Evolutionary conservation across 768 basidiomycete genomes (phyloP), one percentile per base, ranked within the genome.

Genomic region (Amanita rubescens): DNA sequence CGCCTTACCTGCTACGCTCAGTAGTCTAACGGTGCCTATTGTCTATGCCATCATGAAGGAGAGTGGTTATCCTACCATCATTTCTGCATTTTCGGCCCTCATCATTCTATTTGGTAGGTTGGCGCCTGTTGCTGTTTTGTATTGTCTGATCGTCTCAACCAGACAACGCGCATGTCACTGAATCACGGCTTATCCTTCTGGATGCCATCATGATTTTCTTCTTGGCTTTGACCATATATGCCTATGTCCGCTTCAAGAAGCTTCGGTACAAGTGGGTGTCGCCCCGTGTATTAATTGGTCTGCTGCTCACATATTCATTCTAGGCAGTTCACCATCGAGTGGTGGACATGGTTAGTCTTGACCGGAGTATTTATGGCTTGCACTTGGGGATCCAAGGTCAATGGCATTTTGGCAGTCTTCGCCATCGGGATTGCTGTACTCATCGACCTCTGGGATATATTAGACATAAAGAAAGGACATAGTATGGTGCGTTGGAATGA

Each of bases 1-100:
- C 37, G 85, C 90, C 5, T 79, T 98, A 17, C 93, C 94, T 5
- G 96, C 95, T 3, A 80, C 96, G 57, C 75, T 99, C 27, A 92
- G 91, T 46, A 89, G 88, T 71, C 72, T 96, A 24, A 97, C 95
- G 1, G 69, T 98, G 12, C 90, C 94, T 0, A 73, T 98, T 56
- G 85, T 98, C 0, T 99, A 94, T 63, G 87, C 80, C 20, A 97
- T 95, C 68, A 98, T 98, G 96, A 89, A 96, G 69, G 94, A 98
- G 74, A 88, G 88, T 56, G 96, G 96, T 5, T 97, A 95, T 66
- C 93, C 94, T 0, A 90, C 92, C 5, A 71, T 93, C 34, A 82
- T 98, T 55, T 84, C 92, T 6, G 84, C 91, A 1, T 95, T 99
- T 65, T 94, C 93, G 39, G 92, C 95, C 0, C 72, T 72, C 44